Percentiles rank a stretch among this genome's conserved stretches.
Evolutionary conservation across 345 rosid genomes (phyloP).

Genomic region (Anastatica hierochuntica): DNA sequence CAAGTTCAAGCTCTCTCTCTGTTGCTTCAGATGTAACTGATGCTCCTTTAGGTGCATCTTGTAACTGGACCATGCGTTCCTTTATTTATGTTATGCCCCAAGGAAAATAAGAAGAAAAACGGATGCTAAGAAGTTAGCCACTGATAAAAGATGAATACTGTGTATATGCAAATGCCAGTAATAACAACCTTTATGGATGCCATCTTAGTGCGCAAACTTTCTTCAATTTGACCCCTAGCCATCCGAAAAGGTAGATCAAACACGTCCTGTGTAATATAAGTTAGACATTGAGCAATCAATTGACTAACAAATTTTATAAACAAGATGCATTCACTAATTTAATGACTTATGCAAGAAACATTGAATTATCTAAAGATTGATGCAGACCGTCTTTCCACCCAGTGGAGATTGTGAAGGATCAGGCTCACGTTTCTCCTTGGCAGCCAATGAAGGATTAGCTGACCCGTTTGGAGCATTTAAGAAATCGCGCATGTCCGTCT

Average conservation of each 20-base stretch:
- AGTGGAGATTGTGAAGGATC: slow-evolving; percentile 80
- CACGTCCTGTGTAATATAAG: slow-evolving; percentile 50
- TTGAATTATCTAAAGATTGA: neutral
- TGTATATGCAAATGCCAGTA: neutral
- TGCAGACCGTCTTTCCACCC: slow-evolving; percentile 83
- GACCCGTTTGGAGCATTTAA: slow-evolving; percentile 78
- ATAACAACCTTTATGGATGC: slow-evolving; percentile 75
- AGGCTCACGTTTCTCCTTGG: slow-evolving; percentile 46
- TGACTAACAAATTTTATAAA: neutral
- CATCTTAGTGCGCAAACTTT: slow-evolving; percentile 88
- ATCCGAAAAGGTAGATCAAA: slow-evolving; percentile 88
- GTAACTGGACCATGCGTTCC: slow-evolving; percentile 67
- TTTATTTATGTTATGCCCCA: slow-evolving; percentile 2
- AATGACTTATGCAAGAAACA: too few relatives aligned
- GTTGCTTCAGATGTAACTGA: slow-evolving; percentile 93
- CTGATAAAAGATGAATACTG: neutral
- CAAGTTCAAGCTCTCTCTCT: slow-evolving; percentile 98
- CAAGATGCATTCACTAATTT: too few relatives aligned
- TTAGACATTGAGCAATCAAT: neutral
- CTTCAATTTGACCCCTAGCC: slow-evolving; percentile 98
- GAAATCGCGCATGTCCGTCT: slow-evolving; percentile 95
- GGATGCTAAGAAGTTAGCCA: neutral
- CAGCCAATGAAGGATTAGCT: slow-evolving; percentile 62
- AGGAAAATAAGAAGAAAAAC: neutral
- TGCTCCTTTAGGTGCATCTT: slow-evolving; percentile 84